phyloP scores from a whole-genome alignment of 768 basidiomycete species.

The Russula griseocarnosa region DNA sequence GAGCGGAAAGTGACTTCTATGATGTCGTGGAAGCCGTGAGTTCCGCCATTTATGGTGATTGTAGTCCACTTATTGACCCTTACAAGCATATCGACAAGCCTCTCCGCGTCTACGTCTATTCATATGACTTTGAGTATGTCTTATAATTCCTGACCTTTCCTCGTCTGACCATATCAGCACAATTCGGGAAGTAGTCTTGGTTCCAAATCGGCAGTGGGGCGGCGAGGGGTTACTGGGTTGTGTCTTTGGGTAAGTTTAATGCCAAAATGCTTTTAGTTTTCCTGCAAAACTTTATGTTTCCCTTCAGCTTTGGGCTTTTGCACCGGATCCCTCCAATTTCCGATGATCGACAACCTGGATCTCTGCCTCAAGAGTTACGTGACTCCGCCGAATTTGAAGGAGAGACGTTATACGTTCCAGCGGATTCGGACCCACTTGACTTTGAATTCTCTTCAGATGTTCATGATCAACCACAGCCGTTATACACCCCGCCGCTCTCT shows the following conservation, averaged over 20 bases:
- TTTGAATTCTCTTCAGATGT: conserved; percentile 31
- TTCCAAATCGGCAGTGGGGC: conserved; percentile 97
- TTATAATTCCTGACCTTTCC: background rate
- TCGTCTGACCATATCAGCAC: conserved; percentile 49
- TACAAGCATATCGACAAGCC: conserved; percentile 89
- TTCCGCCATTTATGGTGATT: conserved; percentile 19
- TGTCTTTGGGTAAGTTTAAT: conserved; percentile 76
- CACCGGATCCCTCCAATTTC: conserved; percentile 88
- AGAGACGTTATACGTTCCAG: conserved; percentile 70
- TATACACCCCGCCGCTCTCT: conserved; percentile 17
- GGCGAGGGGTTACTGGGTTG: conserved; percentile 94
- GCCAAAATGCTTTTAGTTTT: background rate
- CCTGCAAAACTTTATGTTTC: conserved; percentile 2
- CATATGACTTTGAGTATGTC: conserved; percentile 91
- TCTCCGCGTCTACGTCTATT: conserved; percentile 91
- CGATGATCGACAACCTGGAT: conserved; percentile 52
- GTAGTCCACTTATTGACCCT: background rate
- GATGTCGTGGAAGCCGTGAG: conserved; percentile 88
- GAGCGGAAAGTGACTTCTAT: conserved; percentile 93
- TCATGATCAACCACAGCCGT: conserved; percentile 31
- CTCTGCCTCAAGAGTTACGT: conserved; percentile 53
- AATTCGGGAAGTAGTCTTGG: conserved; percentile 86
- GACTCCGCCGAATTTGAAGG: conserved; percentile 53
- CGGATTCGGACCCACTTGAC: conserved; percentile 45
- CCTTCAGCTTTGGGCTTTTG: conserved; percentile 74